Base-by-base conservation (phyloP, 768 basidiomycete species). In the Mycena belliarum region DNA sequence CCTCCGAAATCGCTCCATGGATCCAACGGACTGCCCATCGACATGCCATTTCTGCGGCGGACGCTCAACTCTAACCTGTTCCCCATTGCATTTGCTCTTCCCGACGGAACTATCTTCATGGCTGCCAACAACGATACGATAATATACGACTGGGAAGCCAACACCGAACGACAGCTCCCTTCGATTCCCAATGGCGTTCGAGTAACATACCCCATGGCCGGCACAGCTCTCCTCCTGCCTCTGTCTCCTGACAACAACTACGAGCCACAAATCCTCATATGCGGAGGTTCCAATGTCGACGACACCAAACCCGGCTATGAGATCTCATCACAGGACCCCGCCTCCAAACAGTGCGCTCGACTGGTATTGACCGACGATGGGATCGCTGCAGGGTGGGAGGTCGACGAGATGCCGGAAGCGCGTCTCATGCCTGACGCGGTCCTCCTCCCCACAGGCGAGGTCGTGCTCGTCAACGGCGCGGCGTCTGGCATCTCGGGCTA, bases 41-140 rank as follows among this genome's bases (percentile, higher is more conserved):
- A 71, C n/a, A 62, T 88, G 20, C 76, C 75, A 25, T 91, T 91
- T 69, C 75, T 93, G 16, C 75, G 77, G 57, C 81, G 85, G 55
- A 91, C 91, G 4, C 75, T 93, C 57, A 88, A 86, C 66, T 84
- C 91, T n/a, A 93, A 93, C 68, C 77, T 93, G 24, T 93, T 93
- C 61, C 89, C 89, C 2, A 86, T 90, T 57, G 86, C 85, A 14
- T 88, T 92, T 64, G 65, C 77, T 40, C 80, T 93, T 40, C 87
- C 91, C 16, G 81, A 89, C 60, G 87, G 86, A 11, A 82, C 69
- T 24, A 63, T 92, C 4, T 92, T 91, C 69, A 78, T 93, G 50
- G 89, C 88, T 26, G 91, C 91, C 5, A 91, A 92, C 67, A 82
- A 75, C 33, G 86, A 91, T 56, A 87, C 88, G 7, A 90, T 86